phyloP scores from a whole-genome alignment of 352 stramenopile genomes.

The Globisporangium parvum region DNA sequence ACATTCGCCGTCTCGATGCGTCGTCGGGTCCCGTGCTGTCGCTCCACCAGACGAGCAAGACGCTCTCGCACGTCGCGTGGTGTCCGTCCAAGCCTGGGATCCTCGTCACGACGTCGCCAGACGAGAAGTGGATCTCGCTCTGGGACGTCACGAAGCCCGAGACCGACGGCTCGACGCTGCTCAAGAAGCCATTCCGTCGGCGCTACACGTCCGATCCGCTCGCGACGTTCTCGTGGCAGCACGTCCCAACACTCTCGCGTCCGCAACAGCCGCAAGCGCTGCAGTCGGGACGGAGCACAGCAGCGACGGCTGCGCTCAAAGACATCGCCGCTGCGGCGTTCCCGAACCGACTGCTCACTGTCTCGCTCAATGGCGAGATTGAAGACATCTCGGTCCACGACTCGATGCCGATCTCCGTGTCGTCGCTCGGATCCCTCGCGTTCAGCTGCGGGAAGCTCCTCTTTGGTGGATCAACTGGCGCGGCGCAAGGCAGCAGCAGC shows the following conservation, averaged over 20 bases:
- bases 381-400: constrained; percentile 86
- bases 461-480: constrained; percentile 36
- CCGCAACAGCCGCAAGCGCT: neutral
- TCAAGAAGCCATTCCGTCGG: constrained; percentile 73
- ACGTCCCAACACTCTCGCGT: constrained; percentile 21
- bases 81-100: constrained; percentile 78
- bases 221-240: constrained; percentile 78
- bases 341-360: constrained; percentile 73
- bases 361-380: constrained; percentile 65
- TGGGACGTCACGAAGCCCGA: constrained; percentile 77
- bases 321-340: constrained; percentile 51
- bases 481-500: neutral
- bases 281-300: neutral
- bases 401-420: constrained; percentile 78
- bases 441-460: constrained; percentile 75
- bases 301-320: constrained; percentile 18
- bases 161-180: constrained; percentile 23
- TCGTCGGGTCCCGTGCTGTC: constrained; percentile 58
- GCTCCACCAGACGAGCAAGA: constrained; percentile 68
- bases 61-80: constrained; percentile 73
- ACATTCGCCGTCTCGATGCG: constrained; percentile 76
- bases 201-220: constrained; percentile 76
- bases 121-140: constrained; percentile 81
- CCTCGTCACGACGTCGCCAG: constrained; percentile 62
- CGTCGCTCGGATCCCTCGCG: constrained; percentile 52